Evolutionary conservation across 768 basidiomycete genomes (phyloP).

Genomic region (Hygrocybe coccinea): DNA sequence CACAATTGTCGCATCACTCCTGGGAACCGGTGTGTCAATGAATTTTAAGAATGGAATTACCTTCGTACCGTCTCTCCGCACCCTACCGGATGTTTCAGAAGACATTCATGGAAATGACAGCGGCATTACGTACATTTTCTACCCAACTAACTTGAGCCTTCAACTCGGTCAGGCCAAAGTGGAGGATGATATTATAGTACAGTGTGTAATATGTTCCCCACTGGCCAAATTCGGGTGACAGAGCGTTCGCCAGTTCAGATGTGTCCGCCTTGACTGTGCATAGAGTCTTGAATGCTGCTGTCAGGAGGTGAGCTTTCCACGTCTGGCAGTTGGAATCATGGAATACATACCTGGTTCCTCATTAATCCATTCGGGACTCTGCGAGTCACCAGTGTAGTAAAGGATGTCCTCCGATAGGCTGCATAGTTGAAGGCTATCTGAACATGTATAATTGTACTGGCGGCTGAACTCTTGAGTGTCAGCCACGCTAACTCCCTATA

Average conservation of each 20-base stretch:
- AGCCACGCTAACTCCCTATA: not conserved
- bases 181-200: constrained; percentile 34
- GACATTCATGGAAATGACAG: not conserved
- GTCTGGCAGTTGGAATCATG: no score
- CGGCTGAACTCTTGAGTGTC: not conserved
- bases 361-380: not conserved
- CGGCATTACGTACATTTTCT: constrained; percentile 25
- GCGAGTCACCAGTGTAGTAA: not conserved
- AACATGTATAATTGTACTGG: not conserved
- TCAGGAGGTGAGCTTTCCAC: not conserved
- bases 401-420: not conserved
- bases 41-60: not conserved
- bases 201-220: constrained; percentile 10
- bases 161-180: constrained; percentile 39
- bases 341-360: not conserved
- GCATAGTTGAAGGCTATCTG: not conserved
- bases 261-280: constrained; percentile 6
- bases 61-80: not conserved
- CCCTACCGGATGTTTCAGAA: not conserved
- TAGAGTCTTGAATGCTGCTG: not conserved
- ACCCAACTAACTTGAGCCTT: constrained; percentile 39
- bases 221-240: no score
- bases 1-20: not conserved
- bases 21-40: not conserved
- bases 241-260: not conserved